Percentiles rank a stretch among this genome's conserved stretches.
These are phyloP conservation scores for Leishmania lainsoni DNA, from an alignment of 208 protist genomes.

Conservation along the genomic window DNA sequence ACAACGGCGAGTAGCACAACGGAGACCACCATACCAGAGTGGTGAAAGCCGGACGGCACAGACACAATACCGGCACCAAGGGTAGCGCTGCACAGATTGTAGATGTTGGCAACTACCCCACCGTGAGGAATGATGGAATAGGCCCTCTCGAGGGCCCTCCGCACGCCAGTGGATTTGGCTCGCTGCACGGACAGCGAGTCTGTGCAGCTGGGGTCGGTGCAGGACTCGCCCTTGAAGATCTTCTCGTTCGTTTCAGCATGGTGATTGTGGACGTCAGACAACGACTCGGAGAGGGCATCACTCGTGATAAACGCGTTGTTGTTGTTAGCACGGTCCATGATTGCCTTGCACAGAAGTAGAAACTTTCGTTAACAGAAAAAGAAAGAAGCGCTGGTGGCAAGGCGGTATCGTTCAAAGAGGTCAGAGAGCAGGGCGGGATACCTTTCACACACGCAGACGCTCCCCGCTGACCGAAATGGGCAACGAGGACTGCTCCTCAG, in stretches of 20 bases:
- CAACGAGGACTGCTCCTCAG: not conserved
- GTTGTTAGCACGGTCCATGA: conserved; percentile 9
- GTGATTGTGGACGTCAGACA: conserved; percentile 10
- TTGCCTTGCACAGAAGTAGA: not conserved
- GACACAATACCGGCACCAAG: conserved; percentile 82
- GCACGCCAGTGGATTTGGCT: not conserved
- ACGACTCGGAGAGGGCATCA: conserved; percentile 9
- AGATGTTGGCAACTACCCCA: conserved; percentile 59
- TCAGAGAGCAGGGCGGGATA: not conserved
- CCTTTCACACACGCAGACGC: not conserved
- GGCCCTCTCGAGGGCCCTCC: conserved; percentile 3
- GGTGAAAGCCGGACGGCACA: conserved; percentile 66
- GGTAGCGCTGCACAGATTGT: conserved; percentile 78
- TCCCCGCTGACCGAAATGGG: not conserved
- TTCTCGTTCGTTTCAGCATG: not conserved
- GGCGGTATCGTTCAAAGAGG: not conserved
- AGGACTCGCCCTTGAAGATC: not conserved
- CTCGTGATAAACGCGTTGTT: not conserved
- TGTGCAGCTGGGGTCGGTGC: not conserved
- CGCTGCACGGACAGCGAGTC: not conserved
- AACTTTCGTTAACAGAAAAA: not conserved
- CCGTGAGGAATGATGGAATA: conserved; percentile 68
- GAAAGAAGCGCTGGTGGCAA: not conserved
- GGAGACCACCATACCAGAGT: conserved; percentile 67
- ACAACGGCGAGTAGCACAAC: conserved; percentile 52